Evolutionary conservation across 2,329 filamentous ascomycete genomes (phyloP).

Genomic region (Colletotrichum sp.): DNA sequence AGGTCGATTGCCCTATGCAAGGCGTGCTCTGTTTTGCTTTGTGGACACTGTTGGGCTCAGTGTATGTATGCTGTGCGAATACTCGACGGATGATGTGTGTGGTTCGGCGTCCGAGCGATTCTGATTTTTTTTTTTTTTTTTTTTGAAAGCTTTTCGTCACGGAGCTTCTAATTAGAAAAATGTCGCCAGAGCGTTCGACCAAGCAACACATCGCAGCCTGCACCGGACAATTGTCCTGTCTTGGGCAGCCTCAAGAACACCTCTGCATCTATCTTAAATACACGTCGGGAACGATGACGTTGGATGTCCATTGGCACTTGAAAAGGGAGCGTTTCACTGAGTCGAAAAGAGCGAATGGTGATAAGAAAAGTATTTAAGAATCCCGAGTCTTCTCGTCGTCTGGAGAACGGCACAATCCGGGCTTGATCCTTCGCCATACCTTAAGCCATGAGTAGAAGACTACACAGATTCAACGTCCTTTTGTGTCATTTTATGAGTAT

Average conservation of each 20-base stretch:
- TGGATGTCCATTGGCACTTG: fast-evolving
- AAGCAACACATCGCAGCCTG: background rate
- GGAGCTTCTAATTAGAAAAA: too few species aligned
- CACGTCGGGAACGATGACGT: background rate
- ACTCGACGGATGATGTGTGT: background rate
- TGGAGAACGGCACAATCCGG: too few species aligned
- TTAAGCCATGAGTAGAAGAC: too few species aligned
- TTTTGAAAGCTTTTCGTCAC: too few species aligned
- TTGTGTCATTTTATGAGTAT: too few species aligned
- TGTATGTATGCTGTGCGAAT: background rate
- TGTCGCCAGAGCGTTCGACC: background rate
- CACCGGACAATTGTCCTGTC: background rate
- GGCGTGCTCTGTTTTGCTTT: background rate
- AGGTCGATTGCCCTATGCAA: fast-evolving
- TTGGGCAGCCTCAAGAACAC: background rate
- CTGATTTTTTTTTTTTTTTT: too few species aligned
- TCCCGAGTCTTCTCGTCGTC: too few species aligned
- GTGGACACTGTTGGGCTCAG: background rate
- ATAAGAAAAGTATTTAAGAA: too few species aligned
- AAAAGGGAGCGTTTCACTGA: too few species aligned
- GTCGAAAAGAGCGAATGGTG: too few species aligned
- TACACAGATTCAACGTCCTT: too few species aligned
- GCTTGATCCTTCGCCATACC: too few species aligned
- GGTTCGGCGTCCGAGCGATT: fast-evolving
- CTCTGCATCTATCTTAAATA: background rate